These are phyloP conservation scores for Elaeagnus macrophylla DNA, from an alignment of 306 rosid species.

Conservation along the genomic window DNA sequence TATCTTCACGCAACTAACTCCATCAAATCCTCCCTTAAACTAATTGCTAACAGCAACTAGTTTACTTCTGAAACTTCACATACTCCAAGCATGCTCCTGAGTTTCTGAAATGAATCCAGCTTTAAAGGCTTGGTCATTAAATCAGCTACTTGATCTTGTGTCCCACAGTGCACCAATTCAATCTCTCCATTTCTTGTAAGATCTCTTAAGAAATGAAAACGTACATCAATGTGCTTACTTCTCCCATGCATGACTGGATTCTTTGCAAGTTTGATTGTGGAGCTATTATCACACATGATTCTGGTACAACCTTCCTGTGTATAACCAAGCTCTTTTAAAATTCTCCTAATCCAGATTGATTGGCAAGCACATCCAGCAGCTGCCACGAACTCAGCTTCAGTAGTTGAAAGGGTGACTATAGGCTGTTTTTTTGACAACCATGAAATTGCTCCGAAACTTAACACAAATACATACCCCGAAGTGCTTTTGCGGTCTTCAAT, in stretches of 20 bases:
- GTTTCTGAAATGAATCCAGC: background rate
- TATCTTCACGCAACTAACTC: too few relatives aligned
- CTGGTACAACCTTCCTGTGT: background rate
- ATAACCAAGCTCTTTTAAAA: background rate
- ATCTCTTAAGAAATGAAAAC: too few relatives aligned
- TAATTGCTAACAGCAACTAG: too few relatives aligned
- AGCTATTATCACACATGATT: background rate
- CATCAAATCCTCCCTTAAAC: too few relatives aligned
- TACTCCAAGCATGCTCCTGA: background rate
- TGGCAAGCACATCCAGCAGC: background rate
- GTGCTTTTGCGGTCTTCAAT: background rate
- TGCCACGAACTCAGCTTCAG: background rate
- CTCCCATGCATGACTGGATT: too few relatives aligned
- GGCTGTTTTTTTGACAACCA: background rate
- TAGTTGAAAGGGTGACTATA: too few relatives aligned
- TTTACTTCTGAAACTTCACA: background rate
- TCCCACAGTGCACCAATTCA: background rate
- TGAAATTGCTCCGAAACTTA: background rate
- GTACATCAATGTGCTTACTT: too few relatives aligned
- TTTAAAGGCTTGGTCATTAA: slow-evolving; percentile 3
- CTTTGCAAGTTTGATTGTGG: too few relatives aligned
- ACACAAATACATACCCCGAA: background rate
- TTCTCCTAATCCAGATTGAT: background rate
- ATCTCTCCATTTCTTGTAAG: background rate
- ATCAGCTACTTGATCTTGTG: background rate